Evolutionary conservation across 169 alveolate genomes (phyloP), one percentile per base, ranked within the genome.

Genomic region (Babesia ovata): DNA sequence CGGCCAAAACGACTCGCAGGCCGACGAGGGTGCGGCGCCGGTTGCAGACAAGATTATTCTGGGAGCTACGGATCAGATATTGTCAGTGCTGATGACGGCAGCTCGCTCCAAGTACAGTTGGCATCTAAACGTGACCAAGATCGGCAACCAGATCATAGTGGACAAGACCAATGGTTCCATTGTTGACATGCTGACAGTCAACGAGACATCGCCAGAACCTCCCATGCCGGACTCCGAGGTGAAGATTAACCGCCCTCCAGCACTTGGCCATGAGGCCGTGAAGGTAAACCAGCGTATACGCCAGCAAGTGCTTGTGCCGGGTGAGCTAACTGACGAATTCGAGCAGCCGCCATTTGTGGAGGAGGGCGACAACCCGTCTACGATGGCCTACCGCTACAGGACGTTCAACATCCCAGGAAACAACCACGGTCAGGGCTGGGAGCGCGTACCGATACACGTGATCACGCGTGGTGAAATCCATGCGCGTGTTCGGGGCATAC

Each of bases 131-230:
- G 84, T 94, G 36, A 92, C 94, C 12, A 93, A 94, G 79, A 81
- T 91, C 44, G 96, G 92, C 42, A 93, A 93, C 72, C 91, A 92
- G 78, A 88, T 94, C 22, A 91, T 94, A 48, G 86, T 94, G 14
- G 97, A 93, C 74, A 94, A 94, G 72, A 95, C 94, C 53, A 93
- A 94, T 81, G 97, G 96, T n/a, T 94, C 97, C 19, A 93, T 93
- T 63, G 86, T 94, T 6, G 97, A 94, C 67, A 75, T 93, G 85
- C 76, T 93, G 22, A 94, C 97, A 9, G 97, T 93, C 33, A 92
- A 94, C 77, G 97, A 94, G 72, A 94, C 96, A 3, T 88, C 96
- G 0, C 87, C 91, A 13, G 97, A 94, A 56, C 96, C 97, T 24
- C 97, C 97, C 21, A 79, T 91, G 57, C 96, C 91, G 48, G 97